A percentile compares a stretch with the other conserved stretches of the same genome.
Conservation (phyloP, 495 filamentous ascomycete species). For the Penicillium longicatenatum region DNA sequence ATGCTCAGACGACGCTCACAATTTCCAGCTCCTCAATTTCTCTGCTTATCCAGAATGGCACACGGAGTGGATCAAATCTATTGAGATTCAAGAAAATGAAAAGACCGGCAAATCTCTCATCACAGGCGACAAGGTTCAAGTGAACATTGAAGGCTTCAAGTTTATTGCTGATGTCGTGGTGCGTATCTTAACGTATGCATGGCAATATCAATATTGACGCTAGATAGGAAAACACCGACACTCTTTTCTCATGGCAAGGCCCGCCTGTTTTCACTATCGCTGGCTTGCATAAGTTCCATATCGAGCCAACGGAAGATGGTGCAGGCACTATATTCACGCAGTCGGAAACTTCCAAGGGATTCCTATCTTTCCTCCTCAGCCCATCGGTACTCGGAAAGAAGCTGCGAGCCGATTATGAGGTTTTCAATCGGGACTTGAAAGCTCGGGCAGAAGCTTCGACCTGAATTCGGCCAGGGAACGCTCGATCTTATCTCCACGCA, state of each 20-base stretch:
- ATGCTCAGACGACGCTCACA: not conserved
- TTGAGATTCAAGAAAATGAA: slow-evolving; percentile 16
- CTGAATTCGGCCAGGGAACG: not conserved
- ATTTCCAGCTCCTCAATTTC: slow-evolving; percentile 29
- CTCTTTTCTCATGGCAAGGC: slow-evolving; percentile 31
- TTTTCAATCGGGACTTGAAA: slow-evolving; percentile 30
- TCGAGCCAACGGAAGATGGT: slow-evolving; percentile 28
- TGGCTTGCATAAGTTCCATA: slow-evolving; percentile 26
- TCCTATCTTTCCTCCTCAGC: slow-evolving; percentile 25
- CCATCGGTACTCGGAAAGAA: slow-evolving; percentile 27
- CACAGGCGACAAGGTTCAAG: slow-evolving; percentile 24
- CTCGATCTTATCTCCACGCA: not conserved
- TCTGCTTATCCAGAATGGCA: slow-evolving; percentile 30
- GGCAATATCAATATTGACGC: not conserved
- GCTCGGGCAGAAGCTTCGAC: slow-evolving; percentile 17
- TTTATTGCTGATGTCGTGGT: slow-evolving; percentile 31
- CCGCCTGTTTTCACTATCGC: slow-evolving; percentile 31
- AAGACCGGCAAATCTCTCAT: slow-evolving; percentile 19
- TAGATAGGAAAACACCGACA: slow-evolving; percentile 26
- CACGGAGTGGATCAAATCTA: slow-evolving; percentile 28
- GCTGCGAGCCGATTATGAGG: slow-evolving; percentile 24
- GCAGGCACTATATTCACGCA: slow-evolving; percentile 31
- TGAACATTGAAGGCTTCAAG: slow-evolving; percentile 29
- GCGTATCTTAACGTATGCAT: slow-evolving; percentile 1
- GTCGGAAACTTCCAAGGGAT: slow-evolving; percentile 26